Evolutionary conservation across 345 rosid genomes (phyloP), one percentile per base, ranked within the genome.

Genomic region (Capsella bursapastoris): DNA sequence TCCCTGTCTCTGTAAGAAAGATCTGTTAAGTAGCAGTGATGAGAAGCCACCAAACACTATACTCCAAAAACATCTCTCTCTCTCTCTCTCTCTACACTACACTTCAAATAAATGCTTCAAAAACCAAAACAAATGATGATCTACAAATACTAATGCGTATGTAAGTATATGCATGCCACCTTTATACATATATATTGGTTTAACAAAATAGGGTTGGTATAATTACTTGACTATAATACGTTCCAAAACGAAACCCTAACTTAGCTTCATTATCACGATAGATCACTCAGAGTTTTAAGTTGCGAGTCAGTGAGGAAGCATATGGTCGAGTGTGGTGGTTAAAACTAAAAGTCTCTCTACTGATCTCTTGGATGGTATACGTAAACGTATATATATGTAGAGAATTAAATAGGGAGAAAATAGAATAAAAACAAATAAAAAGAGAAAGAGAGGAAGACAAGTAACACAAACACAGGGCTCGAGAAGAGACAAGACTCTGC

Each of bases 401-500:
- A 28, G 52, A 34, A 63, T 32, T 15, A 12, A 6, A 1, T 25
- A 15, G 29, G 28, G 38, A 34, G 7, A 7, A 34, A 34, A 6
- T 34, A 41, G 15, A 65, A 32, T 13, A 13, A 64, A 63, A 66
- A 28, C 22, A 37, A 1, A 34, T 6, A 34, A 8, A 38, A 31
- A 25, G 29, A 37, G 2, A 16, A 41, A 29, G 44, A 52, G 32
- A 25, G 63, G 59, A 51, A 65, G 68, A 65, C 67, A 50, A 65
- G 68, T 68, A 34, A 68, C 57, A 75, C 12, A 50, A 22, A 72
- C 81, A 67, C 81, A 78, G 77, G 81, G 81, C 81, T 78, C 81
- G 77, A 78, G 77, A 78, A 72, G 77, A 72, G 81, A 78, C 81
- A 78, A 78, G 77, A 66, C 73, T 67, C 81, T 78, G 73, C 47